Base-by-base conservation (phyloP, 371 early-diverging fungal genomes). In the Mucor plumbeus region DNA sequence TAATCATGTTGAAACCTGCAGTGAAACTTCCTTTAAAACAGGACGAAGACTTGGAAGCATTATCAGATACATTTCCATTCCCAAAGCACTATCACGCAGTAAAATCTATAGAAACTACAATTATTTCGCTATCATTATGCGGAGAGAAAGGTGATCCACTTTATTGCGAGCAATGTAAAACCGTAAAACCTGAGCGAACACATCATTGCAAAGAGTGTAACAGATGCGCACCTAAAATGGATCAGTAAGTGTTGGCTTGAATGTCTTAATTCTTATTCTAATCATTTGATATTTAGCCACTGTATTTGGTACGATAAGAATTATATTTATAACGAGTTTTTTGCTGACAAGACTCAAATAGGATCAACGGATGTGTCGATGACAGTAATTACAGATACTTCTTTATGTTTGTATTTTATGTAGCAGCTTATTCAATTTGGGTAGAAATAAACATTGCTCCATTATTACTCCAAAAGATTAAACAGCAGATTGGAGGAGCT, bases 311-410 rank as follows among this genome's bases (percentile, higher is more conserved):
- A 63, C 31, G 53, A 41, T 5, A 3, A 19, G n/a, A 9, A 5
- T 3, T 10, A 19, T 19, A 5, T 19, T 8, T 19, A 1, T 3
- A 17, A 4, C 1, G 4, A 39, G 9, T 3, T 26, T 8, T 26
- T 43, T n/a, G 26, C 17, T 56, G 26, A 35, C 7, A 7, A 1
- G n/a, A 0, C 4, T 34, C n/a, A n/a, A 50, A 15, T 36, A 70
- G 74, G 74, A 67, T 74, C 15, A 70, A 71, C 47, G 71, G 74
- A 4, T 74, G 74, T 38, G 74, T 71, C 0, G 64, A 70, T 47
- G 47, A 67, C 8, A 41, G 63, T 15, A 74, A 74, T 21, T 67
- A 70, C 41, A 74, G 61, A 19, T 33, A 34, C 1, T 74, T 74
- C 33, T 67, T 66, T 39, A n/a, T 70, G 26, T 74, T 74, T 64